A percentile compares a stretch with the other conserved stretches of the same genome.
Evolutionary conservation across 768 basidiomycete species (phyloP).

Genomic region (Boletus rex-veris): DNA sequence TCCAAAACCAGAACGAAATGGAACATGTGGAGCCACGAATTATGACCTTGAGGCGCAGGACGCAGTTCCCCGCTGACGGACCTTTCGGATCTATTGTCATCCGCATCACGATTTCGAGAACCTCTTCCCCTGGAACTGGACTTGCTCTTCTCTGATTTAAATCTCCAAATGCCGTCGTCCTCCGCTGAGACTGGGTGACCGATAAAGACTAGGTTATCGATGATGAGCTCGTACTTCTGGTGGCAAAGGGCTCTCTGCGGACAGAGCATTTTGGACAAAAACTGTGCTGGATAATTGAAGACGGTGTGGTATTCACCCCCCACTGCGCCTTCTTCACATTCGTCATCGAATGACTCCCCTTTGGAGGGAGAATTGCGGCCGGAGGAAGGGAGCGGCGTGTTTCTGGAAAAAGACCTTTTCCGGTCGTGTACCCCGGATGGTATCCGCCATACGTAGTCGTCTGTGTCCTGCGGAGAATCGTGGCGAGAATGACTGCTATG

Average conservation of each 20-base stretch:
- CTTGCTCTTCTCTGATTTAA: constrained; percentile 60
- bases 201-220: constrained; percentile 89
- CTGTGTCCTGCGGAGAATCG: constrained; percentile 26
- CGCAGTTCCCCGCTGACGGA: constrained; percentile 37
- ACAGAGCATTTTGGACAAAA: constrained; percentile 77
- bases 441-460: constrained; percentile 63
- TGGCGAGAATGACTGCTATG: background rate
- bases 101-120: constrained; percentile 41
- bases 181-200: constrained; percentile 92
- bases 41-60: constrained; percentile 22
- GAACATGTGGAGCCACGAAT: constrained; percentile 68
- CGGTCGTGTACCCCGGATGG: constrained; percentile 48
- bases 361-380: constrained; percentile 51
- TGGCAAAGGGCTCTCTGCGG: constrained; percentile 82
- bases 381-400: constrained; percentile 42
- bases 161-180: constrained; percentile 68
- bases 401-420: constrained; percentile 49
- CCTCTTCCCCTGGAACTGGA: constrained; percentile 53
- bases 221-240: constrained; percentile 88
- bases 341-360: constrained; percentile 39
- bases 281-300: constrained; percentile 79
- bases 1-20: constrained; percentile 87
- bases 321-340: constrained; percentile 30
- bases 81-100: constrained; percentile 33
- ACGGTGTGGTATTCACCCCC: constrained; percentile 59